Evolutionary conservation across 768 basidiomycete genomes (phyloP), one percentile per base, ranked within the genome.

Genomic region (Amanita fuliginea): DNA sequence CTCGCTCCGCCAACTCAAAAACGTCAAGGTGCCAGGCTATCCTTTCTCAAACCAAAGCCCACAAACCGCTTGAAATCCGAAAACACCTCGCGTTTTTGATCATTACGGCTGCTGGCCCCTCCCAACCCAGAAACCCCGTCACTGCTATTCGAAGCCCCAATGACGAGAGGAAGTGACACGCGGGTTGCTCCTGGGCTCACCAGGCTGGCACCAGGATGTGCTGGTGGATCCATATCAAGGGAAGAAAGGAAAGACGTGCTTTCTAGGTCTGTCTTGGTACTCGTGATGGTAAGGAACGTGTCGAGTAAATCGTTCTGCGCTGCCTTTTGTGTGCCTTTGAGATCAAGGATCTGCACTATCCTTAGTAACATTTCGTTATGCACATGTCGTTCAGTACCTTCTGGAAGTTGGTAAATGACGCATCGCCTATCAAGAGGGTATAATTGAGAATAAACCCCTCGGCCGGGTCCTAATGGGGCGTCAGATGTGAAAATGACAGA

Each of bases 391-490:
- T 39, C 21, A 42, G 34, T 30, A 86, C 92, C 80, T 99, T 99
- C 71, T 98, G 96, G 71, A 99, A 99, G 66, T 98, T 98, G 26
- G 85, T 86, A 65, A 94, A 94, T 2, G 93, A 94, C 4, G 86
- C 83, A 65, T 97, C 95, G 19, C 90, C 90, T 54, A 99, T 88
- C 50, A 97, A 75, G 21, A 97, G 74, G 6, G 90, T 93, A 60
- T 98, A 99, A 60, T 97, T 97, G 49, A 93, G 74, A 53, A 98
- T 89, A 60, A 99, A 98, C 2, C 86, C 90, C 62, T 95, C 92
- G 1, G 89, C 71, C 13, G 95, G 93, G 58, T 94, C 89, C 84
- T 95, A 46, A n/a, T 28, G 50, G 6, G 21, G 30, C 11, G 41
- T 44, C 48, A 40, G 22, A 49, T 32, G 11, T 22, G 2, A 26